phyloP scores from a whole-genome alignment of 495 filamentous ascomycete species.

The Lentithecium fluviatile region DNA sequence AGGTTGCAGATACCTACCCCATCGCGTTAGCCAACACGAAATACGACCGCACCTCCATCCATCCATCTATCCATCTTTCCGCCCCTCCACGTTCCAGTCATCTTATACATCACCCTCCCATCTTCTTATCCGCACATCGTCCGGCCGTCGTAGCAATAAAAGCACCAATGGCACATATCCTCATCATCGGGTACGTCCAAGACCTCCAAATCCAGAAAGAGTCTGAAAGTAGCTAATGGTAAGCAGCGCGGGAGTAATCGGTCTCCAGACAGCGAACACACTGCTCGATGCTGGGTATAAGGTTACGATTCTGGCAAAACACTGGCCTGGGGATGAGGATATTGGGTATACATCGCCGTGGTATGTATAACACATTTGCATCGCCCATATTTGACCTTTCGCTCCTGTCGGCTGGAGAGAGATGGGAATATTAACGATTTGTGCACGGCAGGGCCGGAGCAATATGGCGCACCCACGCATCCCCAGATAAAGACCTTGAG shows the following conservation, averaged over 20 bases:
- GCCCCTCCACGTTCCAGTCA: too few relatives aligned
- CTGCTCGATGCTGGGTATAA: conserved; percentile 18
- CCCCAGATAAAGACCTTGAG: conserved; percentile 1
- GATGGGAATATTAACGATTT: too few relatives aligned
- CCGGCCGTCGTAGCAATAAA: too few relatives aligned
- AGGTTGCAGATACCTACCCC: too few relatives aligned
- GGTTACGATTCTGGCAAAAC: conserved; percentile 15
- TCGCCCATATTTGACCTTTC: too few relatives aligned
- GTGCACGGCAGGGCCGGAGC: conserved; percentile 18
- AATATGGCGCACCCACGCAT: conserved; percentile 18
- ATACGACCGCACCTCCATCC: too few relatives aligned
- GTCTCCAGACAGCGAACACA: conserved; percentile 20
- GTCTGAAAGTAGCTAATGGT: not conserved
- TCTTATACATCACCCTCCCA: too few relatives aligned
- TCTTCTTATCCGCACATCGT: not conserved
- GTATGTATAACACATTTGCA: not conserved
- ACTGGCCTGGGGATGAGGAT: conserved; percentile 17
- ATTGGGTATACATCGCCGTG: conserved; percentile 11
- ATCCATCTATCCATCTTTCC: too few relatives aligned
- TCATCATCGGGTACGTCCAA: not conserved
- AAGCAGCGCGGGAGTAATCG: conserved; percentile 15
- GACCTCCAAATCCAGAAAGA: not conserved
- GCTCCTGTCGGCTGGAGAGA: too few relatives aligned
- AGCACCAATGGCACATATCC: not conserved
- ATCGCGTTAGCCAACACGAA: too few relatives aligned